phyloP scores from a whole-genome alignment of 2,329 filamentous ascomycete species.

The Ceratocystis papillata region DNA sequence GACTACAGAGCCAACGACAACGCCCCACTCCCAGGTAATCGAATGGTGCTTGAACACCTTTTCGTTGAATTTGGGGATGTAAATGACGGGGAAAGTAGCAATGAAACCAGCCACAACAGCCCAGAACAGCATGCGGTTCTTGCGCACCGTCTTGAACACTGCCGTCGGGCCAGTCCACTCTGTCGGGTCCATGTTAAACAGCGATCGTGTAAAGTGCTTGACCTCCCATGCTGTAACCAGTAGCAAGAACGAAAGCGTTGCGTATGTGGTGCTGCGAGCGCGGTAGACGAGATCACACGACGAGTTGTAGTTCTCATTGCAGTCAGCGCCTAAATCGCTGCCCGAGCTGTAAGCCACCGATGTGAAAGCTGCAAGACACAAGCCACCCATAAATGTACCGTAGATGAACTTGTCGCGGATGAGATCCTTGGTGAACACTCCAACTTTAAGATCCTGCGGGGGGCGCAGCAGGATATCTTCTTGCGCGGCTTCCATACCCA shows the following conservation, averaged over 20 bases:
- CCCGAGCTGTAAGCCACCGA: slow-evolving; percentile 44
- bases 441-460: slow-evolving; percentile 49
- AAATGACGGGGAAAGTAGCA: slow-evolving; percentile 52
- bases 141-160: slow-evolving; percentile 51
- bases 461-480: slow-evolving; percentile 57
- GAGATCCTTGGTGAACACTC: slow-evolving; percentile 54
- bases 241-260: slow-evolving; percentile 56
- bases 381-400: slow-evolving; percentile 50
- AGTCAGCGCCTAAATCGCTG: slow-evolving; percentile 43
- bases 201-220: slow-evolving; percentile 56
- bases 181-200: slow-evolving; percentile 55
- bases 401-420: slow-evolving; percentile 58
- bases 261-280: slow-evolving; percentile 58
- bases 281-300: slow-evolving; percentile 50
- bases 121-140: slow-evolving; percentile 58
- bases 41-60: slow-evolving; percentile 58
- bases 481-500: slow-evolving; percentile 59
- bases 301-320: slow-evolving; percentile 44
- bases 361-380: slow-evolving; percentile 52
- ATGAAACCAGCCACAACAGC: slow-evolving; percentile 50
- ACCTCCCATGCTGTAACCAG: slow-evolving; percentile 64
- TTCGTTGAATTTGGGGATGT: slow-evolving; percentile 56
- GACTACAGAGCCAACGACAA: slow-evolving; percentile 49
- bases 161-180: slow-evolving; percentile 40
- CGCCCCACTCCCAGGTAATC: slow-evolving; percentile 62